Conservation (phyloP, 177 flowering plant species). For the Vitis hybrid region DNA sequence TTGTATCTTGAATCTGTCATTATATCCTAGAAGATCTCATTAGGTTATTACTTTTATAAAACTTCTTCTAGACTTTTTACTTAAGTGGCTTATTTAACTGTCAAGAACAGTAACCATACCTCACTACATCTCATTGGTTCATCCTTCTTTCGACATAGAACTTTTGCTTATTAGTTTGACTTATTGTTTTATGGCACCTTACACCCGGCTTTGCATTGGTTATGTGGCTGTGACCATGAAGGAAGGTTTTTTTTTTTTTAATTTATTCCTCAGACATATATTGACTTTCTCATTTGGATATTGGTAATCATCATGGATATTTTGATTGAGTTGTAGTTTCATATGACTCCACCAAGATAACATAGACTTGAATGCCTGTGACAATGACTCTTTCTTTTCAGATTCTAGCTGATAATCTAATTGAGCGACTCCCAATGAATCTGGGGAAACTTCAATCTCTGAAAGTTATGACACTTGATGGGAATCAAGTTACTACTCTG, state of each 20-base stretch:
- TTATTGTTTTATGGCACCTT: neutral
- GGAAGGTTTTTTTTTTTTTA: neutral
- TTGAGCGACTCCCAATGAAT: constrained; percentile 75
- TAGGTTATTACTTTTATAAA: neutral
- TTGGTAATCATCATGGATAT: neutral
- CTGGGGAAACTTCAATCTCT: constrained; percentile 84
- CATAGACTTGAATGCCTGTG: constrained; percentile 5
- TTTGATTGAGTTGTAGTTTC: neutral
- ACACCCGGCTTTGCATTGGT: neutral
- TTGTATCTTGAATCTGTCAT: neutral
- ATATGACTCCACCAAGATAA: neutral
- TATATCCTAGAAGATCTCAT: neutral
- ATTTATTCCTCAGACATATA: neutral
- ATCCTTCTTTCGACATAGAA: neutral
- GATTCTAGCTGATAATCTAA: constrained; percentile 71
- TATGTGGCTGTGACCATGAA: constrained; percentile 4
- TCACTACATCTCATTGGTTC: neutral
- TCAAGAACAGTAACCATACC: neutral
- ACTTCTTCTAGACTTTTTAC: neutral
- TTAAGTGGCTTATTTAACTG: neutral
- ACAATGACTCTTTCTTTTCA: constrained; percentile 28
- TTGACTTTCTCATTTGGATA: neutral
- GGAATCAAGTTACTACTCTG: constrained; percentile 62
- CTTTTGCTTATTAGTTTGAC: neutral
- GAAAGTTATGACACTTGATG: constrained; percentile 76